Conservation (phyloP, 345 rosid species). For the Eutrema japonicum region DNA sequence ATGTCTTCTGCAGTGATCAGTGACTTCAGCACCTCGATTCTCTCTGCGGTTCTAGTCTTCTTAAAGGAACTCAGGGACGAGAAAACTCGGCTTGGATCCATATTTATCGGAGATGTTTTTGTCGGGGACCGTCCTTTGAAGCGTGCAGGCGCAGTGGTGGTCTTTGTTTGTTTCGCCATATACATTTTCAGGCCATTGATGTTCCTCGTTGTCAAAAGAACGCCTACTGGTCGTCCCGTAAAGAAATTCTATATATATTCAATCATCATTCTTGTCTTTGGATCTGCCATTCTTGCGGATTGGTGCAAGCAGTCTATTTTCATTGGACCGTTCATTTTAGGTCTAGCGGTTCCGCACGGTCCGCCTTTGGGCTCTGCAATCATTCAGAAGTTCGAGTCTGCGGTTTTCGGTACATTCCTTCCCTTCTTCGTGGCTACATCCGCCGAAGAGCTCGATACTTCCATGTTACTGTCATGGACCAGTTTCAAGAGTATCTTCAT, state of each 20-base stretch:
- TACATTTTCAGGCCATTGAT: slow-evolving; percentile 42
- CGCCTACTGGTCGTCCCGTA: slow-evolving; percentile 49
- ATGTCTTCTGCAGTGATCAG: slow-evolving; percentile 53
- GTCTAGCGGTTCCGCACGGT: slow-evolving; percentile 52
- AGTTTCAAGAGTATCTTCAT: slow-evolving; percentile 10
- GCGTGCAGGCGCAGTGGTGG: slow-evolving; percentile 23
- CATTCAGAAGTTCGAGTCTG: slow-evolving; percentile 47
- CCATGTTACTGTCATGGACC: not conserved
- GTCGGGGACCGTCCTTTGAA: slow-evolving; percentile 35
- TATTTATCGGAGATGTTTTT: slow-evolving; percentile 38
- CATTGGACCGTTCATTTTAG: slow-evolving; percentile 49
- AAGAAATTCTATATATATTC: slow-evolving; percentile 30
- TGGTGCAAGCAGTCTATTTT: slow-evolving; percentile 33
- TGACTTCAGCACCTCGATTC: slow-evolving; percentile 38
- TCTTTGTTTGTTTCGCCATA: slow-evolving; percentile 28
- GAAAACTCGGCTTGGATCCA: slow-evolving; percentile 33
- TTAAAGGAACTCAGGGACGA: slow-evolving; percentile 37
- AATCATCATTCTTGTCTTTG: slow-evolving; percentile 43
- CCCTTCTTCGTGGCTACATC: slow-evolving; percentile 37
- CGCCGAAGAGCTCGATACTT: slow-evolving; percentile 18
- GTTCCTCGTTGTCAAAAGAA: slow-evolving; percentile 37
- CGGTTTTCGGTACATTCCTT: slow-evolving; percentile 40
- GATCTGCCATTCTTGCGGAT: slow-evolving; percentile 30
- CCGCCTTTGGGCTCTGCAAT: slow-evolving; percentile 56
- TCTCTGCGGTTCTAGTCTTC: slow-evolving; percentile 23